phyloP scores from a whole-genome alignment of 768 basidiomycete genomes.

The Pulveroboletus sp. region DNA sequence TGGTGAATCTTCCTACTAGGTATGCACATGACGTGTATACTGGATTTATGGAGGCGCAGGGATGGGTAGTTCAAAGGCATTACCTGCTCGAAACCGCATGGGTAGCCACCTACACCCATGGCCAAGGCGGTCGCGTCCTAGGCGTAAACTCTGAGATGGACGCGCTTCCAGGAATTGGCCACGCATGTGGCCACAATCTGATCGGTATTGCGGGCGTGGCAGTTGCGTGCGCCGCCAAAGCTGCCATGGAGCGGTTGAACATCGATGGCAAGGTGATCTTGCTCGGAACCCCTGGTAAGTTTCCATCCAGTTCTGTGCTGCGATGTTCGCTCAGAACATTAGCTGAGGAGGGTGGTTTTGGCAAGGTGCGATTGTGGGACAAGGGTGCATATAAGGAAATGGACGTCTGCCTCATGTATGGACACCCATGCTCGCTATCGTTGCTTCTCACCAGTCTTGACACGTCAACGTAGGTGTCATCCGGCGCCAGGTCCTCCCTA shows the following conservation, averaged over 20 bases:
- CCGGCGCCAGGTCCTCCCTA: conserved; percentile 74
- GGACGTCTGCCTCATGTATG: conserved; percentile 73
- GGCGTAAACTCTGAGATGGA: conserved; percentile 84
- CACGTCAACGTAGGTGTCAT: conserved; percentile 57
- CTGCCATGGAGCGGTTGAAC: conserved; percentile 54
- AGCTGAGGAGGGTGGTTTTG: conserved; percentile 81
- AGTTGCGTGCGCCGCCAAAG: conserved; percentile 62
- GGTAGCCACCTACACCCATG: conserved; percentile 61
- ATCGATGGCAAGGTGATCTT: conserved; percentile 65
- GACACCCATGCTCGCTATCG: too few relatives aligned
- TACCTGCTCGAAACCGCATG: conserved; percentile 73
- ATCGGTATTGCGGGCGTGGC: conserved; percentile 75
- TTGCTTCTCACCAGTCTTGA: neutral
- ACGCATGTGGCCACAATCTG: conserved; percentile 79
- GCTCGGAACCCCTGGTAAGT: conserved; percentile 73
- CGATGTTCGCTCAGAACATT: neutral
- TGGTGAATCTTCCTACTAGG: conserved; percentile 32
- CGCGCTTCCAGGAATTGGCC: conserved; percentile 54
- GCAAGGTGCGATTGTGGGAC: conserved; percentile 68
- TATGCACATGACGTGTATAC: conserved; percentile 72
- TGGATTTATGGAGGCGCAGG: conserved; percentile 59
- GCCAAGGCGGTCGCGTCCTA: conserved; percentile 59
- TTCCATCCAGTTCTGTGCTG: neutral
- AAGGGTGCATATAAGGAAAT: conserved; percentile 72
- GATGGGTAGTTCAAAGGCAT: conserved; percentile 59